Evolutionary conservation across 164 flowering plant species (phyloP).

Genomic region (Magnolia changhungtana): DNA sequence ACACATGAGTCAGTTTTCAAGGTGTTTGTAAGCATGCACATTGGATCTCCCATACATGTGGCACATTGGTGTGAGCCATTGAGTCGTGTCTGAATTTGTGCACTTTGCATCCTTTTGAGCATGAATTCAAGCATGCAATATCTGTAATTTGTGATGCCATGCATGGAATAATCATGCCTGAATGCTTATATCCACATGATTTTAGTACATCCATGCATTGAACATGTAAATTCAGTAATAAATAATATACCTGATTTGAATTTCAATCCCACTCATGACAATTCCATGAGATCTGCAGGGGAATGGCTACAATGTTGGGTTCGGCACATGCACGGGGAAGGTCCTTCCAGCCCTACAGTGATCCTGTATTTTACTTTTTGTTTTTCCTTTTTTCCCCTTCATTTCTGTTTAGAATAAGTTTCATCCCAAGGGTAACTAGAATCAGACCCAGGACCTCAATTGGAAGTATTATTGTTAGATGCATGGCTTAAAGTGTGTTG

Average conservation of each 20-base stretch:
- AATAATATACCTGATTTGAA: not conserved
- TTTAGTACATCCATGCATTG: not conserved
- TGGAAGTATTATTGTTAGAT: too few relatives aligned
- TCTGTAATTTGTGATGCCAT: not conserved
- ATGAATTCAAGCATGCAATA: not conserved
- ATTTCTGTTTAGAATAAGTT: too few relatives aligned
- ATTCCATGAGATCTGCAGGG: constrained; percentile 54
- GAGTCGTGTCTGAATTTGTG: too few relatives aligned
- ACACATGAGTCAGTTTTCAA: too few relatives aligned
- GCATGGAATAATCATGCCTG: not conserved
- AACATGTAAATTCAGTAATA: not conserved
- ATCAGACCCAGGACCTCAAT: too few relatives aligned
- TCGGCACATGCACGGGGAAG: constrained; percentile 84
- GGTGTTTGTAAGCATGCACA: too few relatives aligned
- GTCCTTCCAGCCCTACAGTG: constrained; percentile 57
- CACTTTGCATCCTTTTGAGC: too few relatives aligned
- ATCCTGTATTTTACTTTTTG: not conserved
- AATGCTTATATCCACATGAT: not conserved
- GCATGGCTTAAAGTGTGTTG: too few relatives aligned
- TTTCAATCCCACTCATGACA: not conserved
- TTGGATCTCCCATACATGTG: too few relatives aligned
- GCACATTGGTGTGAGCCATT: too few relatives aligned
- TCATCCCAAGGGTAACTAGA: too few relatives aligned
- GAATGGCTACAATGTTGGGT: constrained; percentile 79
- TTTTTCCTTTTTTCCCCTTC: not conserved